Evolutionary conservation across 148 eudicot species (phyloP).

Genomic region (Chenopodium berlandieri): DNA sequence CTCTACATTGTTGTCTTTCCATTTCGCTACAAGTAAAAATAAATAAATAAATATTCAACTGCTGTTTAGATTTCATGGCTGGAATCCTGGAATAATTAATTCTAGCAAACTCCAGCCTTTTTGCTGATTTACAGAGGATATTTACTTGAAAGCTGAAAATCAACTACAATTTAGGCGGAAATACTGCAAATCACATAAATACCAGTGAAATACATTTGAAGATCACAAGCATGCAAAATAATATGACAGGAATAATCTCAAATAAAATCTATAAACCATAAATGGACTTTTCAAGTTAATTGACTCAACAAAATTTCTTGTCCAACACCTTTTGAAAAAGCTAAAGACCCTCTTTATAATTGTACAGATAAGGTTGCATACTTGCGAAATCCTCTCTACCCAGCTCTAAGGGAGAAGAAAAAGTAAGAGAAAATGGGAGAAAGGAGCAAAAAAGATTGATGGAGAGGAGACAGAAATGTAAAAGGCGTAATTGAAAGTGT

Average conservation of each 20-base stretch:
- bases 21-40: conserved; percentile 56
- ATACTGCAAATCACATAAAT: background rate
- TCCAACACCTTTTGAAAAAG: background rate
- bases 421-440: background rate
- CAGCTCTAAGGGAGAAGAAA: background rate
- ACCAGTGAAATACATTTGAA: background rate
- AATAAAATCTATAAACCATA: background rate
- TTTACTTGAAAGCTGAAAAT: background rate
- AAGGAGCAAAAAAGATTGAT: background rate
- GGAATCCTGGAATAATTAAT: background rate
- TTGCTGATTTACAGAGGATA: background rate
- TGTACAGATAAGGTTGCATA: background rate
- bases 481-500: background rate
- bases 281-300: background rate
- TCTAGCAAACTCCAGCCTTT: background rate
- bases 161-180: background rate
- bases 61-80: background rate
- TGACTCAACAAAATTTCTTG: background rate
- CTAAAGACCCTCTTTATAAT: background rate
- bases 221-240: background rate
- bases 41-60: background rate
- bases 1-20: conserved; percentile 75
- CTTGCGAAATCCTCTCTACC: background rate
- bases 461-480: background rate
- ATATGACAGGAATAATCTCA: background rate